Evolutionary conservation across 2,329 filamentous ascomycete species (phyloP).

Genomic region (Pseudocercospora musae): DNA sequence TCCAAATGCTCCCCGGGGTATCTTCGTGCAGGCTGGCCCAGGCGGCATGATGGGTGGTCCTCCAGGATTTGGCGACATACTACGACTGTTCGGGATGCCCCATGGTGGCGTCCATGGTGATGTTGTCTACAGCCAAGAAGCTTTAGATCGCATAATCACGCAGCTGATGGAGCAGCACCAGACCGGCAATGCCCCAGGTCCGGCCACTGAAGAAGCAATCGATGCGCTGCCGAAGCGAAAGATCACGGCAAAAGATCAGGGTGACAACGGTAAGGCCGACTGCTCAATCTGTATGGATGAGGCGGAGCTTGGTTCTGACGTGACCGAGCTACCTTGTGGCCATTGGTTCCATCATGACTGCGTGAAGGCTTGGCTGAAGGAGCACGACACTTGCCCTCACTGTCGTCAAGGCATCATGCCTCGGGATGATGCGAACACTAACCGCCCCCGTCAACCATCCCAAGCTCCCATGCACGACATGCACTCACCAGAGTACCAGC

Average conservation of each 20-base stretch:
- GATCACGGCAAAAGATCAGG: conserved; percentile 65
- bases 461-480: conserved; percentile 34
- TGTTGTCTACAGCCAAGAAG: conserved; percentile 86
- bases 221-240: conserved; percentile 64
- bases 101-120: conserved; percentile 60
- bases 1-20: conserved; percentile 3
- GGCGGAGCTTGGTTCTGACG: conserved; percentile 68
- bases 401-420: conserved; percentile 59
- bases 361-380: conserved; percentile 76
- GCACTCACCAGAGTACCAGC: conserved; percentile 25
- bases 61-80: conserved; percentile 19
- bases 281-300: conserved; percentile 96
- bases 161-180: conserved; percentile 82
- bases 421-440: conserved; percentile 24
- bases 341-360: conserved; percentile 93
- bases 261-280: conserved; percentile 67
- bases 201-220: conserved; percentile 74
- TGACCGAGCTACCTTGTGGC: conserved; percentile 75
- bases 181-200: conserved; percentile 73
- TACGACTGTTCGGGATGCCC: conserved; percentile 32
- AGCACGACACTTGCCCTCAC: conserved; percentile 90
- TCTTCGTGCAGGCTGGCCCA: conserved; percentile 12
- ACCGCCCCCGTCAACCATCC: conserved; percentile 25
- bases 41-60: conserved; percentile 5
- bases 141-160: conserved; percentile 81